Base-by-base conservation (phyloP, 176 grass and related monocot species). In the Pontederia paniculata region DNA sequence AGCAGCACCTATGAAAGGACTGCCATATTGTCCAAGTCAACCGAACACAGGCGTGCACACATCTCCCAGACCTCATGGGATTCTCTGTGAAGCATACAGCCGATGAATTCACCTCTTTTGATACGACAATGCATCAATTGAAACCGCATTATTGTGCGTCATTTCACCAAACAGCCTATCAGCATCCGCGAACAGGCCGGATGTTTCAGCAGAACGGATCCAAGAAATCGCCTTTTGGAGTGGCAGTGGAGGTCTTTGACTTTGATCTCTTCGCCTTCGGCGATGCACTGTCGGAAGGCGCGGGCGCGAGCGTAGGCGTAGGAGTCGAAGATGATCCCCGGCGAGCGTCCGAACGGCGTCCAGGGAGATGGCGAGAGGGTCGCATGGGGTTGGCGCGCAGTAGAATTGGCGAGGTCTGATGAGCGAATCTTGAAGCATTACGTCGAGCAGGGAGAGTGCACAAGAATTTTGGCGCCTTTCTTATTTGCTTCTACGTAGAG, bases 81-180 rank as follows among this genome's bases (percentile, higher is more conserved):
- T 67, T 78, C 73, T 49, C 47, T 71, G 41, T 77, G 46, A 64
- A 78, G 51, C 61, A 15, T 71, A 9, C 16, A 60, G 43, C 44
- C 8, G 8, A 57, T 9, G 8, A 71, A 44, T 21, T 70, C 21
- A 12, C 54, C 37, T 22, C 11, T 55, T n/a, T 72, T 31, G 9
- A 43, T 12, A 18, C 44, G 62, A 56, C 58, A 57, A 12, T 78
- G 73, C 21, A 78, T 71, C 51, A 78, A 58, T 41, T 68, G 73
- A 76, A 49, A 71, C 66, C 60, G 54, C 57, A 45, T 71, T 71
- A 65, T 66, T 70, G 3, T 59, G 25, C 49, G 20, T 19, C 58
- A 77, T 70, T 71, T 70, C 67, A 18, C 47, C 75, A 58, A 71
- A 78, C 67, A 71, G 23, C 23, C 58, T 58, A 19, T 51, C 10